These are phyloP conservation scores for Boletus sp. DNA, from an alignment of 768 basidiomycete genomes.

Conservation along the genomic window DNA sequence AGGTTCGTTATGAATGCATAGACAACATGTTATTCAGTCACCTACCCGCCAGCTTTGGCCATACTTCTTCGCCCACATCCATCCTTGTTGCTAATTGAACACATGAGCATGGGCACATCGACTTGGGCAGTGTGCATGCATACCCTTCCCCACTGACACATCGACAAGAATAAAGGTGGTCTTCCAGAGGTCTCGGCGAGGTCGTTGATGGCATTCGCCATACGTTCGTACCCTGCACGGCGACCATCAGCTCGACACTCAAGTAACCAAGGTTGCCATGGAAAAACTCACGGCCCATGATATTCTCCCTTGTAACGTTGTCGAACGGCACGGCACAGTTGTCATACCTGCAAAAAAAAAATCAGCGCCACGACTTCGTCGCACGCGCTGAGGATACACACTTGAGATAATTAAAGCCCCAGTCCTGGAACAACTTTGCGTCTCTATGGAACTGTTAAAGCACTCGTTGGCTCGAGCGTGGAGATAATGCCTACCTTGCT, in stretches of 20 bases:
- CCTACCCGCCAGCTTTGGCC: slow-evolving; percentile 69
- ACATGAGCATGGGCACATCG: neutral
- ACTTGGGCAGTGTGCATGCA: slow-evolving; percentile 8
- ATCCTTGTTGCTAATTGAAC: slow-evolving; percentile 51
- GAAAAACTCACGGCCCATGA: slow-evolving; percentile 47
- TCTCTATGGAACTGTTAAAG: slow-evolving; percentile 40
- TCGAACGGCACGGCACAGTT: slow-evolving; percentile 65
- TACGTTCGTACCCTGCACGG: slow-evolving; percentile 52
- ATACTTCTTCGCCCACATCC: slow-evolving; percentile 57
- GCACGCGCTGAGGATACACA: slow-evolving; percentile 25
- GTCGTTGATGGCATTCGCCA: slow-evolving; percentile 56
- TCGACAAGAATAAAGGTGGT: slow-evolving; percentile 55
- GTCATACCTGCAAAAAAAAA: slow-evolving; percentile 44
- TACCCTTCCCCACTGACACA: slow-evolving; percentile 71
- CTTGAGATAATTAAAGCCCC: slow-evolving; percentile 70
- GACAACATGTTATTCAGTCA: neutral
- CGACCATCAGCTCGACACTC: neutral
- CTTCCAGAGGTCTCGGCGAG: slow-evolving; percentile 48
- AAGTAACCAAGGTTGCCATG: neutral
- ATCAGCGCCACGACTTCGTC: neutral
- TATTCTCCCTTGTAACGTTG: slow-evolving; percentile 51
- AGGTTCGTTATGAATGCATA: slow-evolving; percentile 1
- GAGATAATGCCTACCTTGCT: slow-evolving; percentile 39
- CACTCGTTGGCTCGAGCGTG: neutral
- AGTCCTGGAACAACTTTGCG: slow-evolving; percentile 55